Conservation (phyloP, 202 grass and related monocot genomes). For the Dendrocalamus latiflorus region DNA sequence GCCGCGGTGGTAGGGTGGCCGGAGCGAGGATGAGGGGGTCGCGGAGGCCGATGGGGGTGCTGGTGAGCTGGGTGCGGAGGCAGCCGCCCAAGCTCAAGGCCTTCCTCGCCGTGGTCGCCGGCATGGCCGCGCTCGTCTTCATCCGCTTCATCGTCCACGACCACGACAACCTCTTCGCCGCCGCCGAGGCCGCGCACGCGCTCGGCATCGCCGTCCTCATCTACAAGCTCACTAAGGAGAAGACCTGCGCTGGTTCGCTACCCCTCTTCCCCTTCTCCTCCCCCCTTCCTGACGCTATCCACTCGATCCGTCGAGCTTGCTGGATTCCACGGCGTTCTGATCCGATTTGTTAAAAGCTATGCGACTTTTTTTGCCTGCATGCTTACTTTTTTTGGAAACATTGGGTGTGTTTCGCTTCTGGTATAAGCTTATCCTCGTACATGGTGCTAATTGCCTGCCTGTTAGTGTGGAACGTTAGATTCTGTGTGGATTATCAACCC, state of each 20-base stretch:
- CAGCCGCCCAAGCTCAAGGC: conserved; percentile 98
- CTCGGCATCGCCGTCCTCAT: conserved; percentile 78
- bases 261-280: neutral
- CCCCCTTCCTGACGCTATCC: neutral
- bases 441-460: neutral
- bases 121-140: too few relatives aligned
- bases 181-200: conserved; percentile 82
- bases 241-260: conserved; percentile 76
- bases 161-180: conserved; percentile 98
- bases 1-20: neutral
- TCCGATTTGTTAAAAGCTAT: neutral
- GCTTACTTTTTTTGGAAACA: neutral
- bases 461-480: neutral
- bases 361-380: neutral
- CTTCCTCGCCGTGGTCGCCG: conserved; percentile 85
- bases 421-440: neutral
- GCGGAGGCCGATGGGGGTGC: conserved; percentile 47
- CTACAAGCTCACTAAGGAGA: conserved; percentile 98
- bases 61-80: conserved; percentile 64
- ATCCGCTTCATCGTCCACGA: conserved; percentile 98
- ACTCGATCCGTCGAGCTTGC: conserved; percentile 34
- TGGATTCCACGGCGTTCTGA: neutral
- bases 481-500: too few relatives aligned
- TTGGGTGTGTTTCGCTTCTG: neutral
- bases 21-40: conserved; percentile 40